Percentiles rank a stretch among this genome's conserved stretches.
Conservation (phyloP, 202 grass and related monocot species). For the Setaria italica region DNA sequence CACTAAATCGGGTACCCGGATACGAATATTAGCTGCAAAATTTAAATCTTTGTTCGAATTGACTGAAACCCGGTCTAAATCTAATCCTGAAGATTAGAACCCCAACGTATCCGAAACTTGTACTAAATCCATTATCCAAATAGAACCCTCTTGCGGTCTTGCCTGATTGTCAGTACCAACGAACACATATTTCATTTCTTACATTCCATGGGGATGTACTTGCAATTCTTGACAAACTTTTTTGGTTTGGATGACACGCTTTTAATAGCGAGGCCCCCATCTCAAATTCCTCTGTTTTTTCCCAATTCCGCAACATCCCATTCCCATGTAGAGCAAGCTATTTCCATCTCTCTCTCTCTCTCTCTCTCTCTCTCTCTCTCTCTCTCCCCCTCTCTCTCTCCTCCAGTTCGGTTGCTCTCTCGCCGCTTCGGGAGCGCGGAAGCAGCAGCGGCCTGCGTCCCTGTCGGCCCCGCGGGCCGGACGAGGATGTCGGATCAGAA, state of each 20-base stretch:
- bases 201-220: not conserved
- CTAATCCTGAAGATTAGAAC: not conserved
- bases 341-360: no score
- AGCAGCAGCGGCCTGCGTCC: conserved; percentile 12
- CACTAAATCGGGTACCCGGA: no score
- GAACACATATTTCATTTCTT: not conserved
- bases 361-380: not conserved
- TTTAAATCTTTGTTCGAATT: not conserved
- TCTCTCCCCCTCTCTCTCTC: conserved; percentile 32
- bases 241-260: conserved; percentile 20
- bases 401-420: conserved; percentile 19
- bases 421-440: conserved; percentile 26
- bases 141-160: not conserved
- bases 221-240: not conserved
- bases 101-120: not conserved
- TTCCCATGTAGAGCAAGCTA: conserved; percentile 39
- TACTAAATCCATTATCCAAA: not conserved
- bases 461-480: conserved; percentile 17
- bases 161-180: no score
- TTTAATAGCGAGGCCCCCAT: not conserved
- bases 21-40: not conserved
- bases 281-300: conserved; percentile 38
- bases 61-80: not conserved
- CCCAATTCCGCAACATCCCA: conserved; percentile 35
- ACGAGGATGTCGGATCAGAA: conserved; percentile 70